Conservation (phyloP, 805 yeast species). For the Saccharomycopsis sp. region DNA sequence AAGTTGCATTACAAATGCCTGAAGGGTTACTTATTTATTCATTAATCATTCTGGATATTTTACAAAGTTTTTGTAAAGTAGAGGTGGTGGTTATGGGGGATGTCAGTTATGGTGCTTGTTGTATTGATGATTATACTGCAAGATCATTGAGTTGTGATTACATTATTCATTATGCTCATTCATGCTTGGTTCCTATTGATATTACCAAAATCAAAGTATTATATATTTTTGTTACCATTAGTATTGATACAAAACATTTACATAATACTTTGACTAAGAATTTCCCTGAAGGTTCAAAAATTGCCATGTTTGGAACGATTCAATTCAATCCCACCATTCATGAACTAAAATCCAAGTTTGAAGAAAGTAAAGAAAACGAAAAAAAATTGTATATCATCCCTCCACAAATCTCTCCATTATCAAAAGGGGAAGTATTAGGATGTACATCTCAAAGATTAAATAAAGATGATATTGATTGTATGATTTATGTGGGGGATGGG, state of each 20-base stretch:
- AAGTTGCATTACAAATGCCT: conserved; percentile 96
- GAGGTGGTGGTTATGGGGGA: conserved; percentile 97
- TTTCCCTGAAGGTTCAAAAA: conserved; percentile 48
- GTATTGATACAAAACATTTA: conserved; percentile 75
- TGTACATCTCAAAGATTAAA: conserved; percentile 85
- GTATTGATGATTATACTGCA: conserved; percentile 95
- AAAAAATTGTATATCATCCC: conserved; percentile 55
- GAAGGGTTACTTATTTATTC: conserved; percentile 90
- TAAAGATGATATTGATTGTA: conserved; percentile 54
- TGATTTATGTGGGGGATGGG: conserved; percentile 93
- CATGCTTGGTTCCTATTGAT: conserved; percentile 93
- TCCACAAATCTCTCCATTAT: conserved; percentile 87
- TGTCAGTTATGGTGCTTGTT: conserved; percentile 97
- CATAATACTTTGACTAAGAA: conserved; percentile 66
- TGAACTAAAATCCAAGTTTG: conserved; percentile 19
- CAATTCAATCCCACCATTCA: conserved; percentile 95
- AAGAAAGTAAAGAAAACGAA: conserved; percentile 16
- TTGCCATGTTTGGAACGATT: conserved; percentile 91
- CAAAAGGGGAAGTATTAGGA: conserved; percentile 93
- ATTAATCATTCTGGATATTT: conserved; percentile 78
- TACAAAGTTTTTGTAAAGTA: conserved; percentile 74
- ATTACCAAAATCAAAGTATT: conserved; percentile 82
- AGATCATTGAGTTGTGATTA: conserved; percentile 88
- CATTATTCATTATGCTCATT: conserved; percentile 93
- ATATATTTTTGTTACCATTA: conserved; percentile 91